Evolutionary conservation across 1,284 basidiomycete genomes (phyloP), one percentile per base, ranked within the genome.

Genomic region (Cystobasidium slooffiae): DNA sequence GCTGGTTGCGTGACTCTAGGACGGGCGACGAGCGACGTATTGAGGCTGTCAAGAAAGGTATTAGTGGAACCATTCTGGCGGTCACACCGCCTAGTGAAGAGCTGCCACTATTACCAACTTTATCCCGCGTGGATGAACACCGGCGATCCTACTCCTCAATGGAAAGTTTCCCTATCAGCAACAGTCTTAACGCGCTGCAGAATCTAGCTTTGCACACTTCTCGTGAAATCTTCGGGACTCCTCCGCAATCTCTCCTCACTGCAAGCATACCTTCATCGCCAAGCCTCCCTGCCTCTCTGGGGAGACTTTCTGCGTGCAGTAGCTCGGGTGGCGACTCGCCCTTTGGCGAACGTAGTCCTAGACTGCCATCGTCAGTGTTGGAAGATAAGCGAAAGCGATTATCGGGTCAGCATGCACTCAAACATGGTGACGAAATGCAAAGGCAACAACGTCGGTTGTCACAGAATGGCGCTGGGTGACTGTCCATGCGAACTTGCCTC

Each of bases 261-360:
- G 56, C 70, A 9, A 73, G 70, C 22, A 47, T 65, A 22, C 61
- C 70, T 9, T 73, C 70, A 9, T 73, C 70, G 8, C 70, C 70
- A 6, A 62, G 56, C 22, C 63, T 73, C 22, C 70, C 70, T 31
- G 58, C 44, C 6, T 73, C 70, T 16, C 62, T 73, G 16, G 44
- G 70, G 9, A 49, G 46, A 12, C 31, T 73, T 3, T 73, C 70
- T 37, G 51, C 53, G 9, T 47, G 62, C 62, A 66, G 70, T 49
- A 55, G 51, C 43, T 63, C 59, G 4, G 39, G 16, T 14, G 51
- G 61, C 12, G 61, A 64, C 39, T 37, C 37, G 18, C 43, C 44
- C 44, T 49, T 51, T 16, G 69, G 58, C 9, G 69, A 63, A 14
- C 16, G 46, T n/a, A 72, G 69, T 53, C 69, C 69, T 3, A 22